Conservation (phyloP, 495 filamentous ascomycete genomes). For the Talaromyces proteolyticus region DNA sequence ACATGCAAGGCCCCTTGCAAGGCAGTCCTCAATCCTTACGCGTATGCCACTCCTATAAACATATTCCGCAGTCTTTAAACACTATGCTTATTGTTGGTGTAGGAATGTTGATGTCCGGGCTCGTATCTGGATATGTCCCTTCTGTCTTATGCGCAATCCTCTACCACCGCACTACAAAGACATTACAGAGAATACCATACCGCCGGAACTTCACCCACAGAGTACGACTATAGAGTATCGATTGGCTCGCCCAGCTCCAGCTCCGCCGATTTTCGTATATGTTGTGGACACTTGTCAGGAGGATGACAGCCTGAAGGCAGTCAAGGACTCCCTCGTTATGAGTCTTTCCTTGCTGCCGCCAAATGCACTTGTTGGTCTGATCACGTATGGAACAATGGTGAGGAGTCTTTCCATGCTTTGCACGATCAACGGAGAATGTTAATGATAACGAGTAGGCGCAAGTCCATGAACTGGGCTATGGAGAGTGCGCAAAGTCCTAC, state of each 20-base stretch:
- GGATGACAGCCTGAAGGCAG: conserved; percentile 89
- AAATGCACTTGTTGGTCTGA: conserved; percentile 87
- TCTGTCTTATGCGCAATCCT: conserved; percentile 91
- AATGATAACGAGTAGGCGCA: conserved; percentile 58
- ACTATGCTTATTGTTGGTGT: conserved; percentile 1
- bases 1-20: conserved; percentile 96
- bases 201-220: conserved; percentile 85
- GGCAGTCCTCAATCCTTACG: conserved; percentile 95
- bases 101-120: conserved; percentile 95
- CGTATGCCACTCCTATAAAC: conserved; percentile 47
- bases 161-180: conserved; percentile 98
- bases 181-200: conserved; percentile 90
- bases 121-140: conserved; percentile 96
- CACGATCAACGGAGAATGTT: conserved; percentile 13
- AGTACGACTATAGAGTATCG: conserved; percentile 98
- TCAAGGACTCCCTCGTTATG: conserved; percentile 96
- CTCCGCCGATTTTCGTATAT: conserved; percentile 94
- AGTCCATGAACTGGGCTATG: conserved; percentile 98
- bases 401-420: conserved; percentile 4
- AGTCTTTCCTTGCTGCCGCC: conserved; percentile 91
- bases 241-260: conserved; percentile 85
- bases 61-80: background rate
- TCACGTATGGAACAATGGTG: conserved; percentile 98
- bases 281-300: conserved; percentile 99
- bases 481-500: conserved; percentile 98